A percentile compares a stretch with the other conserved stretches of the same genome.
Evolutionary conservation across 2,329 filamentous ascomycete species (phyloP).

Genomic region (Xylaria hypoxylon): DNA sequence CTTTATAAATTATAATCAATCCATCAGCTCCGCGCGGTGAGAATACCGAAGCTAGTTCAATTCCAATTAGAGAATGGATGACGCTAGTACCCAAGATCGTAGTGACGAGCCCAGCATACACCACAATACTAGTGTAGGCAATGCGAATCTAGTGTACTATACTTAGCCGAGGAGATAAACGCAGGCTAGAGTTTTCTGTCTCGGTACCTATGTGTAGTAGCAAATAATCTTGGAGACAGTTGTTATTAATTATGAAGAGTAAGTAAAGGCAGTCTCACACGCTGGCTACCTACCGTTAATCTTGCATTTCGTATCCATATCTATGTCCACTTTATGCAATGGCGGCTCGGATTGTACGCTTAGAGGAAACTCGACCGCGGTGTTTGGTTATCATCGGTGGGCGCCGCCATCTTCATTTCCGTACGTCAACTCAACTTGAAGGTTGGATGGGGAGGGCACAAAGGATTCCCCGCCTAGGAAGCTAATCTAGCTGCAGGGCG

Average conservation of each 20-base stretch:
- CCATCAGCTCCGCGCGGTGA: conserved; percentile 13
- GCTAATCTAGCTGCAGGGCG: conserved; percentile 35
- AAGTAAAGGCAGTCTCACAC: conserved; percentile 1
- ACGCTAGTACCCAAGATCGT: conserved; percentile 12
- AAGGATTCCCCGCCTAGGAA: conserved; percentile 14
- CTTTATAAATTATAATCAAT: too few relatives aligned
- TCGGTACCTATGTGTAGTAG: not conserved
- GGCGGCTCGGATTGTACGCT: conserved; percentile 8
- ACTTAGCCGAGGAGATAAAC: not conserved
- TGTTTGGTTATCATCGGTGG: conserved; percentile 18
- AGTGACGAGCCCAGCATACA: conserved; percentile 2
- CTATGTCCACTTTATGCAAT: conserved; percentile 11
- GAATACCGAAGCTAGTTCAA: conserved; percentile 24
- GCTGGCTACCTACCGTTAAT: conserved; percentile 6
- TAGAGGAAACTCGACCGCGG: conserved; percentile 1
- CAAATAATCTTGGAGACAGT: not conserved
- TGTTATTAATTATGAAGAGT: conserved; percentile 3
- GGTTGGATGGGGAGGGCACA: conserved; percentile 12
- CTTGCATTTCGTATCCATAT: conserved; percentile 32
- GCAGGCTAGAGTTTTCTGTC: conserved; percentile 11
- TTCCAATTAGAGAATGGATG: conserved; percentile 16
- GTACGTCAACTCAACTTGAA: conserved; percentile 10
- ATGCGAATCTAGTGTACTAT: conserved; percentile 5
- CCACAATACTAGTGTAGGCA: not conserved
- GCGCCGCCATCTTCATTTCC: conserved; percentile 25